Conservation (phyloP, 2,329 filamentous ascomycete species). For the Aspergillus tubingensis region DNA sequence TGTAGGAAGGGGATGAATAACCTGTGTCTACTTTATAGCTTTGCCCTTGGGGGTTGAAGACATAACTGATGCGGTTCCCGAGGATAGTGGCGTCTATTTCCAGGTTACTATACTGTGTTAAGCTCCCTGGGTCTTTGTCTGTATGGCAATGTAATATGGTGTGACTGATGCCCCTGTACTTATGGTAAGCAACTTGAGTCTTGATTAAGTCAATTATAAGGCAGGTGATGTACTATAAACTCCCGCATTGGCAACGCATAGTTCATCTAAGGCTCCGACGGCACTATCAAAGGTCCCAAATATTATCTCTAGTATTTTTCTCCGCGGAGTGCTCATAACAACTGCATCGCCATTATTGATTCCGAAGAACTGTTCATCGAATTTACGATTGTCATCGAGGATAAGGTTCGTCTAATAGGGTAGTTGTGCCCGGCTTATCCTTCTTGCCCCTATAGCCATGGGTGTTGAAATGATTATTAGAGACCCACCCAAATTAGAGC, state of each 20-base stretch:
- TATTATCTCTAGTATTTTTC: slow-evolving; percentile 28
- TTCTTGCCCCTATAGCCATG: slow-evolving; percentile 12
- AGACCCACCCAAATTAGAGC: slow-evolving; percentile 8
- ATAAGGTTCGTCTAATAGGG: slow-evolving; percentile 13
- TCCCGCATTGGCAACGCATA: slow-evolving; percentile 21
- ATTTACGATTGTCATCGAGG: slow-evolving; percentile 14
- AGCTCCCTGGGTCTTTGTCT: slow-evolving; percentile 11
- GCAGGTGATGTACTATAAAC: neutral
- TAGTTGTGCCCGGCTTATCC: slow-evolving; percentile 17
- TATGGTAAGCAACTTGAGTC: neutral
- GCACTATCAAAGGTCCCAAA: slow-evolving; percentile 29
- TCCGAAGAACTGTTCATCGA: slow-evolving; percentile 28
- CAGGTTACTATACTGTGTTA: slow-evolving; percentile 13
- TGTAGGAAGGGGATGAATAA: slow-evolving; percentile 42
- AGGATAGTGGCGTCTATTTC: slow-evolving; percentile 19
- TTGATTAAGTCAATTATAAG: neutral
- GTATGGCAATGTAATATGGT: neutral
- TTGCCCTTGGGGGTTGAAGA: slow-evolving; percentile 41
- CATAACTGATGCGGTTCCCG: slow-evolving; percentile 33
- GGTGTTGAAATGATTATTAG: slow-evolving; percentile 18
- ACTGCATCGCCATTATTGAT: slow-evolving; percentile 24
- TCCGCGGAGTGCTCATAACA: slow-evolving; percentile 30
- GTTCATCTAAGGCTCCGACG: slow-evolving; percentile 19
- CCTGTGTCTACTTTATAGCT: slow-evolving; percentile 33
- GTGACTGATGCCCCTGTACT: neutral